phyloP scores from a whole-genome alignment of 345 rosid species.

The Melastoma malabathricum region DNA sequence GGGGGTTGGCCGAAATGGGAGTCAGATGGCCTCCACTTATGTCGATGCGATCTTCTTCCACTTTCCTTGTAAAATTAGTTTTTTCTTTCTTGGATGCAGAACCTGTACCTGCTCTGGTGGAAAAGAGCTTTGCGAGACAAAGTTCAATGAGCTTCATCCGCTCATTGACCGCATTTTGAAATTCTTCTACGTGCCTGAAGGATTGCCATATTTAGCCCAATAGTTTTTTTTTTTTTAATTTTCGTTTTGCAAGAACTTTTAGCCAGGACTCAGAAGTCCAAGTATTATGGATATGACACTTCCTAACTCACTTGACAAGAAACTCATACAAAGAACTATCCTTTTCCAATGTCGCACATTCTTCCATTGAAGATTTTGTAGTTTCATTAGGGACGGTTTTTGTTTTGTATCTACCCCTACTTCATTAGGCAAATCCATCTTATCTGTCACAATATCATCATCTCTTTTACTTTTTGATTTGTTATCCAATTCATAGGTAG shows the following conservation, averaged over 20 bases:
- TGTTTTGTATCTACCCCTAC: constrained; percentile 18
- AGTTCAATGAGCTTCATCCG: constrained; percentile 84
- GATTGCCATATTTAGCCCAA: constrained; percentile 83
- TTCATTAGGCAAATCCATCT: constrained; percentile 21
- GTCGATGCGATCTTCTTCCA: constrained; percentile 58
- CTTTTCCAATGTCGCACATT: constrained; percentile 22
- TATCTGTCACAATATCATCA: constrained; percentile 22
- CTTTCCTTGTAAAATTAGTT: constrained; percentile 19
- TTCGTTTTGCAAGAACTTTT: constrained; percentile 85
- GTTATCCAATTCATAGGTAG: constrained; percentile 25
- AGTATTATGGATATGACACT: constrained; percentile 76
- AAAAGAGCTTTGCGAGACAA: constrained; percentile 65
- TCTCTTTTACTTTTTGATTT: constrained; percentile 19
- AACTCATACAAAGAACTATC: constrained; percentile 51
- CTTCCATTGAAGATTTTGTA: constrained; percentile 21
- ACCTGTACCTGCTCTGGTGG: constrained; percentile 20
- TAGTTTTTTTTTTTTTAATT: constrained; percentile 92
- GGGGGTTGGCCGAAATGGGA: constrained; percentile 24
- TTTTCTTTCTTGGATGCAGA: constrained; percentile 14
- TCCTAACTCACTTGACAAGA: constrained; percentile 94
- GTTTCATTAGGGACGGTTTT: constrained; percentile 21
- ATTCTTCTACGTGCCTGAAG: constrained; percentile 73
- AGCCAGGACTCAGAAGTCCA: constrained; percentile 87
- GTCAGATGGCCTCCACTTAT: constrained; percentile 61
- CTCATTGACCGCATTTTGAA: constrained; percentile 77